Percentiles rank a stretch among this genome's conserved stretches.
Conservation (phyloP, 2,329 filamentous ascomycete species). For the Penicillium sp. region DNA sequence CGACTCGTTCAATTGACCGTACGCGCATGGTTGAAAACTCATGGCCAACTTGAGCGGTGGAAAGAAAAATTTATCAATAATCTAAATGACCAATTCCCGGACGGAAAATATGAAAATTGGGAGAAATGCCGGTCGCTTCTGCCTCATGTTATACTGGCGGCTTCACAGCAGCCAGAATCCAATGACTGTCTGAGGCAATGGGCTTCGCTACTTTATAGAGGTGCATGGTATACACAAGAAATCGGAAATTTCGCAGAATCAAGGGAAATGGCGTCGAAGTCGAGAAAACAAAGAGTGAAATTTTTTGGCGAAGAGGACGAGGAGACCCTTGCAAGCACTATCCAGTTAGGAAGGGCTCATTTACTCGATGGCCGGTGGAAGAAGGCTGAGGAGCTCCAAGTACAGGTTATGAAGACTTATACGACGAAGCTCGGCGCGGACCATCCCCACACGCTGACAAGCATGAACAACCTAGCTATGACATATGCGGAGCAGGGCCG, state of each 20-base stretch:
- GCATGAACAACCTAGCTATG: too few relatives aligned
- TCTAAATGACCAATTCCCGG: constrained; percentile 19
- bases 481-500: too few relatives aligned
- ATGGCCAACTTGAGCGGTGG: constrained; percentile 27
- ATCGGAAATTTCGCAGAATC: background rate
- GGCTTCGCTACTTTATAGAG: background rate
- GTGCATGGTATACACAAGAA: background rate
- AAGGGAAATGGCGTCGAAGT: background rate
- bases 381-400: background rate
- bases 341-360: background rate
- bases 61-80: constrained; percentile 19
- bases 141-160: constrained; percentile 21
- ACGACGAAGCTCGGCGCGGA: background rate
- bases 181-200: background rate
- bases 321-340: background rate
- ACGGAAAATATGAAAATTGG: constrained; percentile 25
- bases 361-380: background rate
- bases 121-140: constrained; percentile 20
- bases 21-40: constrained; percentile 25
- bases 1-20: constrained; percentile 25
- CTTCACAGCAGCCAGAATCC: background rate
- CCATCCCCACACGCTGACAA: background rate
- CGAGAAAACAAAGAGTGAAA: background rate
- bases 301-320: background rate
- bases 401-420: background rate